Base-by-base conservation (phyloP, 306 rosid genomes). In the Alnus glutinosa region DNA sequence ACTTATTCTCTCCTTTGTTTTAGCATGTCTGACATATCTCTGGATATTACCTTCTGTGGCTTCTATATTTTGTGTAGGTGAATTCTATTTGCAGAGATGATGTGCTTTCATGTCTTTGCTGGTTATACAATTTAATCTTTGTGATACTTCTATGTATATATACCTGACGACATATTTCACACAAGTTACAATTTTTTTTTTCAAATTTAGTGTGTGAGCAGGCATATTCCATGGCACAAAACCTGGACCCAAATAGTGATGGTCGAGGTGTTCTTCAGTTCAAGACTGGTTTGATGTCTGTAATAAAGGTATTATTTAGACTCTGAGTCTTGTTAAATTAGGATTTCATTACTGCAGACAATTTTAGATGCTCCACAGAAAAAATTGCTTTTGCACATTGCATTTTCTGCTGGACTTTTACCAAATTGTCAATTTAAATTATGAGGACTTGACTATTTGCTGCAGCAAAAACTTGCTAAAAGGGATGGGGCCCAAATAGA, bases 191-290 rank as follows among this genome's bases (percentile, higher is more conserved):
- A 23, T 3, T 23, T 62, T 30, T 15, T 64, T 79, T 87, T 84
- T 79, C 76, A 54, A 77, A 81, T 82, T 78, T 78, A 95, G 99
- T 95, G 93, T 93, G 98, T 61, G 99, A 95, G 96, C 98, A 95
- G 85, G 99, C 99, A 5, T 95, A 92, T 79, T 82, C 66, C 55
- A 92, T 95, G 99, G 94, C 98, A 19, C 99, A 95, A 82, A 88
- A 90, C 87, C 90, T 95, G 49, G 98, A 95, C 73, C 98, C 98
- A 37, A 89, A 63, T 82, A 93, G 98, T 80, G 88, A 85, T 70
- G 98, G 98, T 42, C 88, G 98, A 81, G 99, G 99, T 71, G 94
- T 92, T 86, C 94, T 91, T 76, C 98, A 92, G 86, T 93, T 95
- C 83, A 95, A 92, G 90, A 93, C 98, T 18, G 98, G 99, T 76